Conservation (phyloP, 2,329 filamentous ascomycete species). For the Aureobasidium melanogenum region DNA sequence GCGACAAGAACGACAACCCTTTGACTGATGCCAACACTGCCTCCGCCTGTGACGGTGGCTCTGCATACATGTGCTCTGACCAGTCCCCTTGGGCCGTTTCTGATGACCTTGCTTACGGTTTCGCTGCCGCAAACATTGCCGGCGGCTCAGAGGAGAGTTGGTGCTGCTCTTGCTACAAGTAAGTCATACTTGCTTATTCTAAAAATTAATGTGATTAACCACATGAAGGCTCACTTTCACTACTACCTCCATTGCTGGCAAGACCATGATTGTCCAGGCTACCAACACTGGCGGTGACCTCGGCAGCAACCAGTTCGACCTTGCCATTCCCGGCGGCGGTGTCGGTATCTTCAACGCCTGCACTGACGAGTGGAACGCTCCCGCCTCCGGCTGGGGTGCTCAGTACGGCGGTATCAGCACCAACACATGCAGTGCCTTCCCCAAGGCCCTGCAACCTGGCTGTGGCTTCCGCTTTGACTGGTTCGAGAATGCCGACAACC, state of each 20-base stretch:
- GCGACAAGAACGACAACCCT: constrained; percentile 46
- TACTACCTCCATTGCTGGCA: constrained; percentile 45
- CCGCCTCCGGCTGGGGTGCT: constrained; percentile 44
- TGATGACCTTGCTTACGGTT: constrained; percentile 53
- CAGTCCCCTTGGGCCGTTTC: constrained; percentile 55
- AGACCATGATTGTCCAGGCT: constrained; percentile 56
- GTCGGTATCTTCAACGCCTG: constrained; percentile 46
- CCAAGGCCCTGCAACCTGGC: constrained; percentile 45
- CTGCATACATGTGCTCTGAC: constrained; percentile 52
- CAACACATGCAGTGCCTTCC: constrained; percentile 45
- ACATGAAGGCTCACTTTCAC: constrained; percentile 45
- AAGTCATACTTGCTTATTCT: constrained; percentile 9
- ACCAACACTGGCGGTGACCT: constrained; percentile 55
- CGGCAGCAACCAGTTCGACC: constrained; percentile 50
- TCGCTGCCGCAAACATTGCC: constrained; percentile 50
- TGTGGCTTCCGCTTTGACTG: constrained; percentile 55
- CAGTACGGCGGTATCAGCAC: constrained; percentile 50
- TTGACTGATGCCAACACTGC: constrained; percentile 41
- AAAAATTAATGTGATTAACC: neutral
- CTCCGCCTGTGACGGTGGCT: constrained; percentile 49
- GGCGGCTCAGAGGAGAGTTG: constrained; percentile 50
- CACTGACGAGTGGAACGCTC: constrained; percentile 33
- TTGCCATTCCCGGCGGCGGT: constrained; percentile 44
- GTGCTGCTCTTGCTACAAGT: constrained; percentile 59
- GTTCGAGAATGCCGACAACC: constrained; percentile 53